These are phyloP conservation scores for Aspergillus steynii DNA, from an alignment of 495 filamentous ascomycete species.

Conservation along the genomic window DNA sequence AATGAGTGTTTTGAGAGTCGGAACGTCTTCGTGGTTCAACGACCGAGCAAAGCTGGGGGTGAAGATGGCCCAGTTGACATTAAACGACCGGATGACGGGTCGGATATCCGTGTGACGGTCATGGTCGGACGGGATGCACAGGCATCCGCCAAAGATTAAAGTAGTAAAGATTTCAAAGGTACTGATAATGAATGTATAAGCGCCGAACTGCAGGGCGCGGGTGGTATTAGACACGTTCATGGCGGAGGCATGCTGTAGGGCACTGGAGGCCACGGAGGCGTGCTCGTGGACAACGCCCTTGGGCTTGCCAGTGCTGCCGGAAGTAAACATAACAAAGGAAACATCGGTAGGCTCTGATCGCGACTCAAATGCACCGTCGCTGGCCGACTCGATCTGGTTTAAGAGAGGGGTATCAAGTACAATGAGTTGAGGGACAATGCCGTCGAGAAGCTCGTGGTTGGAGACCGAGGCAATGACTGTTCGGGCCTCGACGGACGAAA, in stretches of 20 bases:
- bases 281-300: constrained; percentile 47
- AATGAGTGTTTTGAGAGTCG: constrained; percentile 21
- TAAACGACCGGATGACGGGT: constrained; percentile 23
- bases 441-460: constrained; percentile 14
- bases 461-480: constrained; percentile 25
- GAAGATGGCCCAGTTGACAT: constrained; percentile 29
- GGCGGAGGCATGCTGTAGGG: constrained; percentile 9
- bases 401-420: constrained; percentile 14
- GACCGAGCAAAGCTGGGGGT: constrained; percentile 31
- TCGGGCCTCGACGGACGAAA: constrained; percentile 25
- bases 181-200: constrained; percentile 60
- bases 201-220: constrained; percentile 56
- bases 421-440: constrained; percentile 11
- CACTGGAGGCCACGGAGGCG: constrained; percentile 27
- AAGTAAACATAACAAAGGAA: constrained; percentile 36
- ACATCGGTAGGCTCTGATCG: constrained; percentile 13
- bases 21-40: constrained; percentile 31
- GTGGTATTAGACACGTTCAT: constrained; percentile 18
- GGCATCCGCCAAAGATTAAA: constrained; percentile 52
- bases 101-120: constrained; percentile 34
- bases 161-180: constrained; percentile 61
- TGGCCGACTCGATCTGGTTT: constrained; percentile 2
- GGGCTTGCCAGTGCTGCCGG: constrained; percentile 41
- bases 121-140: constrained; percentile 57
- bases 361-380: constrained; percentile 10